These are phyloP conservation scores for Ophiostoma sp. DNA, from an alignment of 2,329 filamentous ascomycete species.

Conservation along the genomic window DNA sequence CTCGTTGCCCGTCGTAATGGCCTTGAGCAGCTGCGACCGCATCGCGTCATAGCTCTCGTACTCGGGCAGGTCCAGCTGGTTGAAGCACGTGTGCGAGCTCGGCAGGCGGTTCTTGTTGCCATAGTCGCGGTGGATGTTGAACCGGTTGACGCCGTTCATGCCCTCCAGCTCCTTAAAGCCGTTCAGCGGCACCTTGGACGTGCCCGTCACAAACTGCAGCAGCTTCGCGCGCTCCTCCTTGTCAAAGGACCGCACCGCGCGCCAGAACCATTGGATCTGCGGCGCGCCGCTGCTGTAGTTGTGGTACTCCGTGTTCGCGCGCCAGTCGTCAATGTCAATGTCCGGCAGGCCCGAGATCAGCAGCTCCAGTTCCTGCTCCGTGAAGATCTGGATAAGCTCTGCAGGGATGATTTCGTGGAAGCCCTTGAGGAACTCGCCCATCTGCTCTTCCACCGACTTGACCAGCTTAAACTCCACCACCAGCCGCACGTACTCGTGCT, in stretches of 20 bases:
- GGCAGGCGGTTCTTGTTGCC: slow-evolving; percentile 93
- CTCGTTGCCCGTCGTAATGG: slow-evolving; percentile 95
- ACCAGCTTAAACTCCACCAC: slow-evolving; percentile 92
- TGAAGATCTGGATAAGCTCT: slow-evolving; percentile 93
- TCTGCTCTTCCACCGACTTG: slow-evolving; percentile 86
- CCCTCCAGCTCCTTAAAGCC: slow-evolving; percentile 98
- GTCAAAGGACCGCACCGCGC: slow-evolving; percentile 92
- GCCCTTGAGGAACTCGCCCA: slow-evolving; percentile 86
- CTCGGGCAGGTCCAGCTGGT: slow-evolving; percentile 96
- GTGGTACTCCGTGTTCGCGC: slow-evolving; percentile 97
- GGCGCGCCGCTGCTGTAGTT: slow-evolving; percentile 92
- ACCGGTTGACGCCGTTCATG: slow-evolving; percentile 96
- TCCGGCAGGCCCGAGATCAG: slow-evolving; percentile 95
- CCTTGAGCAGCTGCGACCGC: slow-evolving; percentile 81
- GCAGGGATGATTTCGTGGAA: slow-evolving; percentile 98
- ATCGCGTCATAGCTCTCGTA: slow-evolving; percentile 94
- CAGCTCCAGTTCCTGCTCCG: slow-evolving; percentile 93
- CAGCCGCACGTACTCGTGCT: slow-evolving; percentile 91
- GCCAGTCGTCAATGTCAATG: slow-evolving; percentile 98
- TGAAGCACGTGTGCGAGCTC: slow-evolving; percentile 97
- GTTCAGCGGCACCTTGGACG: slow-evolving; percentile 95
- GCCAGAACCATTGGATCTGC: slow-evolving; percentile 99
- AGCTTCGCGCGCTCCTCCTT: slow-evolving; percentile 98
- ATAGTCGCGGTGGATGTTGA: slow-evolving; percentile 98
- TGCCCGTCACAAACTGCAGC: slow-evolving; percentile 96